Conservation (phyloP, 1,284 basidiomycete species). For the Porphyrellus sp. region DNA sequence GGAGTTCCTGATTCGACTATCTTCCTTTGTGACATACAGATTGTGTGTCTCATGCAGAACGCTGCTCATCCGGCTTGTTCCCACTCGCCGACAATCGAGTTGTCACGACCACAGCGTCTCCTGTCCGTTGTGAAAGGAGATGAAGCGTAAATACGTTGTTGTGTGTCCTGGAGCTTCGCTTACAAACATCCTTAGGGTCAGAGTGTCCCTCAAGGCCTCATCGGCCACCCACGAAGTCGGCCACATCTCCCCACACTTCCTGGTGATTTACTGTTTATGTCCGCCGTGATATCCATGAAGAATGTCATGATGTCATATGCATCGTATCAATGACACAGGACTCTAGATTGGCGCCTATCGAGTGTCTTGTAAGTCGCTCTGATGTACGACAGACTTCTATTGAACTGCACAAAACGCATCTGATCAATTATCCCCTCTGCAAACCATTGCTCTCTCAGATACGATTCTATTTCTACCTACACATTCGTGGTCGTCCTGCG, state of each 20-base stretch:
- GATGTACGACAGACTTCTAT: background rate
- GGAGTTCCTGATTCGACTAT: slow-evolving; percentile 12
- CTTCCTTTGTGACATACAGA: slow-evolving; percentile 20
- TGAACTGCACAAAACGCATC: background rate
- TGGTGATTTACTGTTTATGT: slow-evolving; percentile 25
- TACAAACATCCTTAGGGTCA: slow-evolving; percentile 18
- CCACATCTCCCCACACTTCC: slow-evolving; percentile 30
- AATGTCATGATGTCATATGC: slow-evolving; percentile 32
- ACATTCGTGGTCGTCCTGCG: slow-evolving; percentile 26
- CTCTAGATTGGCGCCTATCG: slow-evolving; percentile 21
- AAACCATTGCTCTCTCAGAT: slow-evolving; percentile 27
- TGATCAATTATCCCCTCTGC: slow-evolving; percentile 34
- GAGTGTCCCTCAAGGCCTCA: slow-evolving; percentile 24
- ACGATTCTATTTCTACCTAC: slow-evolving; percentile 35
- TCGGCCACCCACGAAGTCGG: slow-evolving; percentile 26
- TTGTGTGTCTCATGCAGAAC: slow-evolving; percentile 16
- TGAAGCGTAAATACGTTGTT: slow-evolving; percentile 18
- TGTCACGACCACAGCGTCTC: slow-evolving; percentile 24
- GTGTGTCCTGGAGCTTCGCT: background rate
- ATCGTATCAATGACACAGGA: slow-evolving; percentile 19
- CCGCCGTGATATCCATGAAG: slow-evolving; percentile 33
- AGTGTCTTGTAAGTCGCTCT: slow-evolving; percentile 30
- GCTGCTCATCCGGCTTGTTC: slow-evolving; percentile 21
- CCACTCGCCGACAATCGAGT: slow-evolving; percentile 27
- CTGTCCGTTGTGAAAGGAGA: slow-evolving; percentile 20